Percentiles rank a stretch among this genome's conserved stretches.
phyloP scores from a whole-genome alignment of 139 green algal genomes.

The Monoraphidium neglectum region DNA sequence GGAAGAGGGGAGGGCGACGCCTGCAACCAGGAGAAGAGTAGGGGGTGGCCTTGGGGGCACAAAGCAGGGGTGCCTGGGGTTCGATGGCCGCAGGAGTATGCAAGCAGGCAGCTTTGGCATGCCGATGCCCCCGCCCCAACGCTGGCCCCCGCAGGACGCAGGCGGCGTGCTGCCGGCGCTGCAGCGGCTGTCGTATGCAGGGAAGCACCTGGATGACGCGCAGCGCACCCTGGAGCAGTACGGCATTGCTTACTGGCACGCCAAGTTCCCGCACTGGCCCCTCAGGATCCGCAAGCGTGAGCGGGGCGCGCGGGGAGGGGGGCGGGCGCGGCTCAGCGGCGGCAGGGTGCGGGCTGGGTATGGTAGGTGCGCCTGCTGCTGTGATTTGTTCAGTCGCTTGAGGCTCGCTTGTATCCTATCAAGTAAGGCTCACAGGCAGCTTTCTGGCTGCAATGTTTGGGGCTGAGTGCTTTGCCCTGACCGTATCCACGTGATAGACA shows the following conservation, averaged over 20 bases:
- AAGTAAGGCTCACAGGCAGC: too few species aligned
- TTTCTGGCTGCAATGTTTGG: too few species aligned
- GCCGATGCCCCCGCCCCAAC: neutral
- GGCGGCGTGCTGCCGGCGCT: conserved; percentile 84
- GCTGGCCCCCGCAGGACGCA: conserved; percentile 52
- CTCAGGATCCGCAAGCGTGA: conserved; percentile 62
- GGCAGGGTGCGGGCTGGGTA: too few species aligned
- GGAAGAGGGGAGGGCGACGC: neutral
- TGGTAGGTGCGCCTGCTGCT: too few species aligned
- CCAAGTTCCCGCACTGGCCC: conserved; percentile 88
- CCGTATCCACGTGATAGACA: too few species aligned
- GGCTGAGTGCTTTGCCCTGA: too few species aligned
- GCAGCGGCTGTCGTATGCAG: conserved; percentile 76
- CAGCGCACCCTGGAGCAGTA: conserved; percentile 93
- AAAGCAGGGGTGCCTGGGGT: neutral
- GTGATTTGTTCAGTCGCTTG: too few species aligned
- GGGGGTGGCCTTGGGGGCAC: neutral
- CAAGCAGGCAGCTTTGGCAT: too few species aligned
- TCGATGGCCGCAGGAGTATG: too few species aligned
- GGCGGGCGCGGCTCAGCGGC: too few species aligned
- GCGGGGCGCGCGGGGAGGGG: too few species aligned
- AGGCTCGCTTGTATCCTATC: too few species aligned
- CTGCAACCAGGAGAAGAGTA: neutral
- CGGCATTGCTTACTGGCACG: conserved; percentile 86
- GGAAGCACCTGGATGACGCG: conserved; percentile 85